These are phyloP conservation scores for Akebia trifoliata DNA, from an alignment of 164 flowering plant species.

Conservation along the genomic window DNA sequence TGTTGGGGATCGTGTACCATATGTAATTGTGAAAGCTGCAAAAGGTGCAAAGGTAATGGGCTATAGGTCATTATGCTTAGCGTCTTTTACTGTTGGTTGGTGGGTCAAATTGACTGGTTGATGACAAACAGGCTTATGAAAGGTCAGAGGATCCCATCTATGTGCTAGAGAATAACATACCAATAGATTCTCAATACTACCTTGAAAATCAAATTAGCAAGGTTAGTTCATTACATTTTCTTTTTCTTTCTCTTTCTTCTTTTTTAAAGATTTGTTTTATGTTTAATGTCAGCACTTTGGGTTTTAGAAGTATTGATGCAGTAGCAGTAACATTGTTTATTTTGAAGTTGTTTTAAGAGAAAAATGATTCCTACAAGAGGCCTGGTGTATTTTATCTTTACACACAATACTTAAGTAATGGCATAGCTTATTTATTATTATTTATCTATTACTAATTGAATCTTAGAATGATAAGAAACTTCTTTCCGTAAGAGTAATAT, in stretches of 20 bases:
- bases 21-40: slow-evolving; percentile 92
- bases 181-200: slow-evolving; percentile 91
- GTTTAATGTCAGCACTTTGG: too few relatives aligned
- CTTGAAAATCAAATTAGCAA: slow-evolving; percentile 93
- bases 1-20: slow-evolving; percentile 99
- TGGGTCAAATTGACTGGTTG: slow-evolving; percentile 7
- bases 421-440: too few relatives aligned
- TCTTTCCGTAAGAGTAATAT: too few relatives aligned
- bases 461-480: too few relatives aligned
- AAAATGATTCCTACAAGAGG: too few relatives aligned
- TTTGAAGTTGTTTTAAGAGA: too few relatives aligned
- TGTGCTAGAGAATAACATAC: slow-evolving; percentile 92
- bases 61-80: slow-evolving; percentile 4
- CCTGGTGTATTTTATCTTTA: too few relatives aligned
- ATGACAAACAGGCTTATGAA: slow-evolving; percentile 79
- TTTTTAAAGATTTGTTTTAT: not conserved
- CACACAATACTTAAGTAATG: too few relatives aligned
- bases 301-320: too few relatives aligned
- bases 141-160: slow-evolving; percentile 97
- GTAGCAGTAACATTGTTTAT: too few relatives aligned
- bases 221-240: slow-evolving; percentile 35
- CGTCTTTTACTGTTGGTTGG: not conserved
- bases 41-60: slow-evolving; percentile 94
- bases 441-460: too few relatives aligned
- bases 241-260: not conserved